Base-by-base conservation (phyloP, 306 rosid genomes). In the Vicia villosa region DNA sequence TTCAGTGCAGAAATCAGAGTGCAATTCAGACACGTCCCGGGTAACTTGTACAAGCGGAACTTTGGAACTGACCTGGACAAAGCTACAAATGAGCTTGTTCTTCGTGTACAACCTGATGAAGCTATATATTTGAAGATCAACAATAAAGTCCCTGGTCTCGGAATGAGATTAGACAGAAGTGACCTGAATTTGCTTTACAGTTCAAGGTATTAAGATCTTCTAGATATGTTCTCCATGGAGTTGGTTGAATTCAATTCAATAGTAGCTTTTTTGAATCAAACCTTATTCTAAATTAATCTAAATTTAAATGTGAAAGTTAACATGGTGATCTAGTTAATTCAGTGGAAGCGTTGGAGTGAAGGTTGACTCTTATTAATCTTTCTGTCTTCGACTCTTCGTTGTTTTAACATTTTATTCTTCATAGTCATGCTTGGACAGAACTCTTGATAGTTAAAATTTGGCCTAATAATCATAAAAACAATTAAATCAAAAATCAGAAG, bases 1-100 rank as follows among this genome's bases (percentile, higher is more conserved):
- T 46, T 52, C 98, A 94, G 98, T 76, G 96, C 98, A 83, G 98
- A 94, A 83, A 94, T 94, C 52, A 85, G 99, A 83, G 99, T 94
- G 40, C 99, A 90, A 77, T 94, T 94, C 83, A 84, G 99, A 74
- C 99, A 87, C 32, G 99, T 94, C 34, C 99, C 96, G 5, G 97
- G 99, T 60, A 94, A 94, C 80, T 83, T 94, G 86, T 94, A 88
- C 88, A 90, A 88, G 81, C 66, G 87, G 21, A 94, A 80, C 61
- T 88, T 94, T 49, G 98, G 97, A 73, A 88, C 97, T 21, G 92
- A 90, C 81, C 83, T 94, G 50, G 97, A 87, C 79, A 88, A 94
- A 84, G 89, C 97, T 17, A 88, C 96, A 3, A 94, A 94, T 63
- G 99, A 94, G 88, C 99, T 94, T 30, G 95, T 94, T 70, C 89